Percentiles rank a stretch among this genome's conserved stretches.
phyloP scores from a whole-genome alignment of 2,329 filamentous ascomycete species.

The Septoria linicola region DNA sequence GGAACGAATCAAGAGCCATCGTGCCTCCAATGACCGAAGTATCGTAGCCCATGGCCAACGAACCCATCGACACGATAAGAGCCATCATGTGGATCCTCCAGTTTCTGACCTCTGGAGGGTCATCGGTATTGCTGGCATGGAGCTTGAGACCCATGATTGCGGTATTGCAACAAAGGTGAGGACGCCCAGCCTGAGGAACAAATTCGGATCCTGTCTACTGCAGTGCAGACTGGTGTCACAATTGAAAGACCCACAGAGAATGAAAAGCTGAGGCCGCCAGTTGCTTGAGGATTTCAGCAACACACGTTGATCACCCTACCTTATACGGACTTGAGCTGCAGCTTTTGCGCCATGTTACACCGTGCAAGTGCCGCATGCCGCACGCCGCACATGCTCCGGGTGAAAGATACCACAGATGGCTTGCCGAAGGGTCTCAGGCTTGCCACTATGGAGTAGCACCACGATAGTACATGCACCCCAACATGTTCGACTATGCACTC shows the following conservation, averaged over 20 bases:
- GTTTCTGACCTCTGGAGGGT: slow-evolving; percentile 66
- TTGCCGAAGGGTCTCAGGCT: slow-evolving; percentile 7
- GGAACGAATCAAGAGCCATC: slow-evolving; percentile 43
- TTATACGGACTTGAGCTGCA: slow-evolving; percentile 11
- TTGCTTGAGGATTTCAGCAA: neutral
- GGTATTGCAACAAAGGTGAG: neutral
- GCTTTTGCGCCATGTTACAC: slow-evolving; percentile 7
- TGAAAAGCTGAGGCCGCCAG: slow-evolving; percentile 17
- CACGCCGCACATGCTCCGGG: slow-evolving; percentile 13
- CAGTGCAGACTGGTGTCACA: neutral
- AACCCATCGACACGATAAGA: slow-evolving; percentile 52
- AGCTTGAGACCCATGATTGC: slow-evolving; percentile 19
- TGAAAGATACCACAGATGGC: slow-evolving; percentile 3
- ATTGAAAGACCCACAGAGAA: no score
- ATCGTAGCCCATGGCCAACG: slow-evolving; percentile 39
- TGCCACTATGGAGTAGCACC: slow-evolving; percentile 1
- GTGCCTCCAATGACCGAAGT: slow-evolving; percentile 43
- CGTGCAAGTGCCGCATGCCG: slow-evolving; percentile 6
- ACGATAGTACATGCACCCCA: slow-evolving; percentile 9
- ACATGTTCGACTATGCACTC: slow-evolving; percentile 3
- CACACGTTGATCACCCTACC: slow-evolving; percentile 7
- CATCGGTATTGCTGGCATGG: slow-evolving; percentile 22
- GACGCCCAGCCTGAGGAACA: neutral
- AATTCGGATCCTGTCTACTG: neutral
- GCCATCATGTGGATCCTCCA: slow-evolving; percentile 66